Base-by-base conservation (phyloP, 139 green algal genomes). In the Chlorella sp. region DNA sequence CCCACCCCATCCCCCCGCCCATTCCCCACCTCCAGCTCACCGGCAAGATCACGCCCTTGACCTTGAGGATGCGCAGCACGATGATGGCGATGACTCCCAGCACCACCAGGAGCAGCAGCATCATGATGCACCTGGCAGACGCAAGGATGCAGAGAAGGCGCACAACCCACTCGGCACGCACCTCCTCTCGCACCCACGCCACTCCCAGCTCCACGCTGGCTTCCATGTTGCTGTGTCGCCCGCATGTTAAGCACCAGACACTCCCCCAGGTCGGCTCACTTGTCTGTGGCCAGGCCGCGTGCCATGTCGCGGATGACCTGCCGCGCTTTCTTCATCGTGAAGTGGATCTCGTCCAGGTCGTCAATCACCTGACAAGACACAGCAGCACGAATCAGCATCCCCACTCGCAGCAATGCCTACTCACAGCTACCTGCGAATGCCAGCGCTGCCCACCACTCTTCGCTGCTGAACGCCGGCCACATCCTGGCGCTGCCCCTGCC, bases 331-430 rank as follows among this genome's bases (percentile, higher is more conserved):
- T 97, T 95, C 84, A 97, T 89, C 19, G 81, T 89, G 77, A 97
- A 96, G 73, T 97, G 89, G 48, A 97, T 97, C 56, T 97, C 89
- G 65, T 96, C 90, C 56, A 97, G 71, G 74, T 95, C 87, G 51
- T 97, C 87, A 31, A 94, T 79, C 17, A 80, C 65, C 74, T 80
- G 73, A 33, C 40, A n/a, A n/a, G n/a, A n/a, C n/a, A n/a, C n/a
- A n/a, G n/a, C n/a, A n/a, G n/a, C n/a, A n/a, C n/a, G n/a, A n/a
- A n/a, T n/a, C n/a, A n/a, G n/a, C n/a, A n/a, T n/a, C n/a, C n/a
- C n/a, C n/a, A n/a, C n/a, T n/a, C n/a, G n/a, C n/a, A n/a, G n/a
- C n/a, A n/a, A n/a, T n/a, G n/a, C n/a, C n/a, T n/a, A n/a, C n/a
- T n/a, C n/a, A n/a, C n/a, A n/a, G n/a, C n/a, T n/a, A n/a, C n/a